Evolutionary conservation across 192 early-diverging fungal species (phyloP).

Genomic region (Spizellomyces sp.): DNA sequence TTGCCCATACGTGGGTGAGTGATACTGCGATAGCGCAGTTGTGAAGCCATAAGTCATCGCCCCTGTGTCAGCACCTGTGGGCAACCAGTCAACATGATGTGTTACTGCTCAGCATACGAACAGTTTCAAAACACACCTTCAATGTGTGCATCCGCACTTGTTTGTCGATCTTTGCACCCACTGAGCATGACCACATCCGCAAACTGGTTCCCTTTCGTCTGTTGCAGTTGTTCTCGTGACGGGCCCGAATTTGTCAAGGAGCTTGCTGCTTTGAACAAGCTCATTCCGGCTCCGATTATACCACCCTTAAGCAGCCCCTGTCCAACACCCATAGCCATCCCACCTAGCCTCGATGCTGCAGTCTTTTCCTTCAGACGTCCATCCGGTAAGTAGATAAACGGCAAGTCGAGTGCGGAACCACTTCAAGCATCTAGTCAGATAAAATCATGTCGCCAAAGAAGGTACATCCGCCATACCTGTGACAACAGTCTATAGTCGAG

Average conservation of each 20-base stretch:
- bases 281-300: slow-evolving; percentile 32
- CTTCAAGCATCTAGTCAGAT: not conserved
- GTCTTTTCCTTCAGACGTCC: slow-evolving; percentile 35
- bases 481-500: slow-evolving; percentile 59
- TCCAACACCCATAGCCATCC: slow-evolving; percentile 13
- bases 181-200: slow-evolving; percentile 74
- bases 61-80: slow-evolving; percentile 28
- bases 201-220: slow-evolving; percentile 26
- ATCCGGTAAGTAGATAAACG: slow-evolving; percentile 50
- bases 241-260: slow-evolving; percentile 9
- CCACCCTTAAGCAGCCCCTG: slow-evolving; percentile 28
- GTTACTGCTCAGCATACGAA: not conserved
- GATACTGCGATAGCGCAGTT: slow-evolving; percentile 23
- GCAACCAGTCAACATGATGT: not conserved
- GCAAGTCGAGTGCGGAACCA: slow-evolving; percentile 46
- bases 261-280: slow-evolving; percentile 17
- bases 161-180: slow-evolving; percentile 72
- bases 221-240: slow-evolving; percentile 7
- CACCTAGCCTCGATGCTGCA: slow-evolving; percentile 19
- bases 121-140: slow-evolving; percentile 14
- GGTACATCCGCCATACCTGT: slow-evolving; percentile 23
- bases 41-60: slow-evolving; percentile 52
- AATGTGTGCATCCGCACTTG: slow-evolving; percentile 55
- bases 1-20: slow-evolving; percentile 35
- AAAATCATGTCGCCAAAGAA: too few relatives aligned